These are phyloP conservation scores for Sclerotinia subarctica DNA, from an alignment of 2,329 filamentous ascomycete species.

Conservation along the genomic window DNA sequence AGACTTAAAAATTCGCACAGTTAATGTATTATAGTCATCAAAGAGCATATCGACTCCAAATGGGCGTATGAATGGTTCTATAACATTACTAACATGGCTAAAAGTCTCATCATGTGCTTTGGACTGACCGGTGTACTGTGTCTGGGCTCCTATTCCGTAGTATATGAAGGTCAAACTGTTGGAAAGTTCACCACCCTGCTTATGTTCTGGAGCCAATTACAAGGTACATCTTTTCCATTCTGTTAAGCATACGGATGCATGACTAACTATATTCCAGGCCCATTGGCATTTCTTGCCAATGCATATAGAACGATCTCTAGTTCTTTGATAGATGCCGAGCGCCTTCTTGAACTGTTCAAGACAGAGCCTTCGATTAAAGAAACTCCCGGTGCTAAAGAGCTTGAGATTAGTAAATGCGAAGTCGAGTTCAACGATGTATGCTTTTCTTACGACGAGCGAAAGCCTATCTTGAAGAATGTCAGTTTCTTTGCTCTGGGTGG, in stretches of 20 bases:
- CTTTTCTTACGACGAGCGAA: constrained; percentile 40
- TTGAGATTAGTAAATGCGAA: constrained; percentile 44
- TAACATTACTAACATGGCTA: constrained; percentile 48
- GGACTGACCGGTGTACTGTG: constrained; percentile 45
- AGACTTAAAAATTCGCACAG: background rate
- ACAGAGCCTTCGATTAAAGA: constrained; percentile 56
- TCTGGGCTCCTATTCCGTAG: constrained; percentile 34
- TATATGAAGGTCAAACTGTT: constrained; percentile 46
- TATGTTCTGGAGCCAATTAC: constrained; percentile 59
- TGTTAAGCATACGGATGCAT: constrained; percentile 2
- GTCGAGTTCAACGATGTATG: constrained; percentile 39
- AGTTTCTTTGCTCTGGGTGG: constrained; percentile 39
- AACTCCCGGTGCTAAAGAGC: constrained; percentile 43
- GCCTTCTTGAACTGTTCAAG: constrained; percentile 54
- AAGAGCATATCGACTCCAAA: constrained; percentile 40
- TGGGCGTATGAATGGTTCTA: constrained; percentile 39
- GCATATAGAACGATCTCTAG: constrained; percentile 49
- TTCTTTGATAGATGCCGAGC: constrained; percentile 63
- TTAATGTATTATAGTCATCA: constrained; percentile 36
- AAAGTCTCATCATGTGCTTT: constrained; percentile 50
- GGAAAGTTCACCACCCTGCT: constrained; percentile 64
- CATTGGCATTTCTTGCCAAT: constrained; percentile 41
- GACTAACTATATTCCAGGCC: constrained; percentile 31
- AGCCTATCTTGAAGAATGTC: constrained; percentile 38
- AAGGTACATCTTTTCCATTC: constrained; percentile 36